A percentile compares a stretch with the other conserved stretches of the same genome.
phyloP scores from a whole-genome alignment of 345 rosid species.

The Toxicodendron radicans region DNA sequence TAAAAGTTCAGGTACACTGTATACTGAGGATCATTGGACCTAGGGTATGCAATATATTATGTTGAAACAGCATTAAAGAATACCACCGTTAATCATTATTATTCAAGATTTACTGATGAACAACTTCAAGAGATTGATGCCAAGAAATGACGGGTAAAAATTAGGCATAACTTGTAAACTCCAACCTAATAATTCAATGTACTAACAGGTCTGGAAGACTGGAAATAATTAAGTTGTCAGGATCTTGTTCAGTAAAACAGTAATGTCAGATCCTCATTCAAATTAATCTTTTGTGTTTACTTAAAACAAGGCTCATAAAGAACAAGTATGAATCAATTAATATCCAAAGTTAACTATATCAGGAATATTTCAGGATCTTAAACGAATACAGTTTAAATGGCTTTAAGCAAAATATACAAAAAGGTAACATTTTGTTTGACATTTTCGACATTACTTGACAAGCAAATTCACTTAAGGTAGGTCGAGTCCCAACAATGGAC shows the following conservation, averaged over 20 bases:
- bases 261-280: not conserved
- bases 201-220: conserved; percentile 1
- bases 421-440: not conserved
- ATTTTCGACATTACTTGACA: not conserved
- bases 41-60: not conserved
- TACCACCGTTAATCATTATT: not conserved
- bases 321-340: not conserved
- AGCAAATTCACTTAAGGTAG: not conserved
- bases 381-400: not conserved
- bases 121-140: not conserved
- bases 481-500: too few species aligned
- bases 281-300: not conserved
- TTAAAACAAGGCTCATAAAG: not conserved
- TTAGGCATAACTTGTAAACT: not conserved
- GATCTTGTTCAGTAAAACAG: not conserved
- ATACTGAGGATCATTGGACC: not conserved
- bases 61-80: not conserved
- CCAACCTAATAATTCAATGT: not conserved
- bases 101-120: not conserved
- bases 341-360: not conserved
- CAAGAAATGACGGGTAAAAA: not conserved
- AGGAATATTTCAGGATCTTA: not conserved
- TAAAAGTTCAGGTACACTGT: not conserved
- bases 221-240: not conserved
- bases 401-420: not conserved